A percentile compares a stretch with the other conserved stretches of the same genome.
phyloP scores from a whole-genome alignment of 331 rosid genomes.

The Telfairia occidentalis region DNA sequence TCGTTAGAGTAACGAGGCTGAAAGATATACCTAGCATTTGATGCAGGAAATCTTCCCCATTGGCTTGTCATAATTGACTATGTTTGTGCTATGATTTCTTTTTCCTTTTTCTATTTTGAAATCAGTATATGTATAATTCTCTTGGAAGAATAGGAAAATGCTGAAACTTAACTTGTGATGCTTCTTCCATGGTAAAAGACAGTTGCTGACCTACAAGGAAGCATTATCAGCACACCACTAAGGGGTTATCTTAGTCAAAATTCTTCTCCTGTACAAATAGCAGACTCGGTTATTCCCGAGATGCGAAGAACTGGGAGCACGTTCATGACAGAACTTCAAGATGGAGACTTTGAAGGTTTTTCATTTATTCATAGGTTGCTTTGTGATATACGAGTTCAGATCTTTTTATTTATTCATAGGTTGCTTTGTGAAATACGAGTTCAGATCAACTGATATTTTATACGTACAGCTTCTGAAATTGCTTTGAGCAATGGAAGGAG shows the following conservation, averaged over 20 bases:
- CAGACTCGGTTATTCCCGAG: constrained; percentile 33
- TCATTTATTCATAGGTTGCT: constrained; percentile 3
- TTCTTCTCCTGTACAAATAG: constrained; percentile 19
- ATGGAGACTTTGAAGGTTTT: constrained; percentile 54
- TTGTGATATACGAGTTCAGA: not conserved
- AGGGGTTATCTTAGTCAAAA: constrained; percentile 24
- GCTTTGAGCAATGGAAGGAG: constrained; percentile 20
- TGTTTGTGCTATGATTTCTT: not conserved
- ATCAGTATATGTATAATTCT: constrained; percentile 8
- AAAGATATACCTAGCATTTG: not conserved
- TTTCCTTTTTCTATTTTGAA: not conserved
- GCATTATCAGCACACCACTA: constrained; percentile 26
- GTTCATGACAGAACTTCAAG: constrained; percentile 43
- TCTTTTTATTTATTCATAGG: constrained; percentile 9
- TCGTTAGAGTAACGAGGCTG: not conserved
- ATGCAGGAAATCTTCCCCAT: not conserved
- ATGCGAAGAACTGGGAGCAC: constrained; percentile 57
- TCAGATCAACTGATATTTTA: constrained; percentile 17
- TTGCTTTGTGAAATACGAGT: constrained; percentile 1
- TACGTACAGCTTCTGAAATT: constrained; percentile 50
- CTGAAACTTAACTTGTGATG: constrained; percentile 30
- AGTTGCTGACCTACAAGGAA: constrained; percentile 30
- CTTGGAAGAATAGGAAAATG: constrained; percentile 7
- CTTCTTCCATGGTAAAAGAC: constrained; percentile 47
- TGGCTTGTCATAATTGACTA: not conserved